Evolutionary conservation across 345 rosid species (phyloP).

Genomic region (Kandelia obovata): DNA sequence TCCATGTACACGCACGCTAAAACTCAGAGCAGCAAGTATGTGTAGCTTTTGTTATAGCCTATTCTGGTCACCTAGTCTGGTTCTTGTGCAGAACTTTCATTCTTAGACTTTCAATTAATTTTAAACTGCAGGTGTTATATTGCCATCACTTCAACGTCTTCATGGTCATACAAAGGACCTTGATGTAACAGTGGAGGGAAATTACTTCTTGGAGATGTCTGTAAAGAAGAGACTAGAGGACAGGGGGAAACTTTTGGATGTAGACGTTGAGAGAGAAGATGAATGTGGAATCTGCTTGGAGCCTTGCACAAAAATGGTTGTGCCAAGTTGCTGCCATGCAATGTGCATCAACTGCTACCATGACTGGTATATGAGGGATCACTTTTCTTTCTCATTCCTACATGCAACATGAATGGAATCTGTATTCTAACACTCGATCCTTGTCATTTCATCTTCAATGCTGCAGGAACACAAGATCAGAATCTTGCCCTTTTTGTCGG

Average conservation of each 20-base stretch:
- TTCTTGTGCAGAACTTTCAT: background rate
- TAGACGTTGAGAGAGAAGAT: conserved; percentile 26
- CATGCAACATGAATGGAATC: background rate
- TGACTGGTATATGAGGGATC: conserved; percentile 22
- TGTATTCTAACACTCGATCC: background rate
- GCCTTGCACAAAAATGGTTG: conserved; percentile 33
- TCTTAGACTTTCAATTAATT: background rate
- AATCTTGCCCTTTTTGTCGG: conserved; percentile 35
- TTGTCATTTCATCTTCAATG: background rate
- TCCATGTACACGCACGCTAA: too few relatives aligned
- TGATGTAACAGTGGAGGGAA: conserved; percentile 11
- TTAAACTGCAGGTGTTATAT: conserved; percentile 26
- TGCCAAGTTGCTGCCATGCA: conserved; percentile 31
- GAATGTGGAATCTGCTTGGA: conserved; percentile 38
- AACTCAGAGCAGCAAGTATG: too few relatives aligned
- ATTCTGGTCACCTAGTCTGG: background rate
- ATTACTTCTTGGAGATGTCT: conserved; percentile 11
- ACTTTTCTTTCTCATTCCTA: background rate
- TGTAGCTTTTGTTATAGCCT: background rate
- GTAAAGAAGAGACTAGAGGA: conserved; percentile 26
- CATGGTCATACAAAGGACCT: conserved; percentile 13
- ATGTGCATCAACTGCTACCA: conserved; percentile 36
- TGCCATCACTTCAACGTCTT: conserved; percentile 31
- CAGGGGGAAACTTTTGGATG: conserved; percentile 17
- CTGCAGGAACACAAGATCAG: conserved; percentile 28